These are phyloP conservation scores for Lactifluus rugatus DNA, from an alignment of 768 basidiomycete genomes.

Conservation along the genomic window DNA sequence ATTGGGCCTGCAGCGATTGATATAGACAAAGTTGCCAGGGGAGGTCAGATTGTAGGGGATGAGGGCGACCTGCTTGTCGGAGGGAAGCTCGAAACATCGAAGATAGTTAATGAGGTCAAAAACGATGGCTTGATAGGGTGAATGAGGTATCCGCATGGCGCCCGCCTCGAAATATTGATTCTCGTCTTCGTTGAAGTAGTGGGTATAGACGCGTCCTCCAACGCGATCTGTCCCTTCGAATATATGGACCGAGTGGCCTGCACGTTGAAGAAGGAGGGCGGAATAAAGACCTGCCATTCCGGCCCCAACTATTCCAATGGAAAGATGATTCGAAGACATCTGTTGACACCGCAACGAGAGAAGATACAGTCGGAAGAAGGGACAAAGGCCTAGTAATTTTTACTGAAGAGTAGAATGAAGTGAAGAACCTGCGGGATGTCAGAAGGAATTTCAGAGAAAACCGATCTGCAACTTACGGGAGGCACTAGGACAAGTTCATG, in stretches of 20 bases:
- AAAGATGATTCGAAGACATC: background rate
- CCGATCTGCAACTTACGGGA: background rate
- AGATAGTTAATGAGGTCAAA: conserved; percentile 16
- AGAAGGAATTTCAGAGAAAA: background rate
- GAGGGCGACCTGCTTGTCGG: conserved; percentile 9
- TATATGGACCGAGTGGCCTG: conserved; percentile 14
- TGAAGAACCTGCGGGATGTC: background rate
- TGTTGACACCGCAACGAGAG: background rate
- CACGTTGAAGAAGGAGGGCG: conserved; percentile 12
- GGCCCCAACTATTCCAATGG: conserved; percentile 16
- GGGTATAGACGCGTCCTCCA: conserved; percentile 17
- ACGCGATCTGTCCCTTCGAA: conserved; percentile 16
- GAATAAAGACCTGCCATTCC: conserved; percentile 18
- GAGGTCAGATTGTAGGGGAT: conserved; percentile 16
- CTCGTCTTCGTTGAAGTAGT: conserved; percentile 16
- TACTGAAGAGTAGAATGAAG: background rate
- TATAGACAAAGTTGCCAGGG: conserved; percentile 17
- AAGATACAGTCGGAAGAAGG: background rate
- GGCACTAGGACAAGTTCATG: background rate
- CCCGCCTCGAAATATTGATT: conserved; percentile 20
- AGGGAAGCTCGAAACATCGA: background rate
- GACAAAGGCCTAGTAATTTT: background rate
- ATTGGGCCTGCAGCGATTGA: conserved; percentile 7
- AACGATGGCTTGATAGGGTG: conserved; percentile 10
- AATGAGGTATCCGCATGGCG: conserved; percentile 21